These are phyloP conservation scores for Boletus vermiculosoides DNA, from an alignment of 768 basidiomycete species.

Conservation along the genomic window DNA sequence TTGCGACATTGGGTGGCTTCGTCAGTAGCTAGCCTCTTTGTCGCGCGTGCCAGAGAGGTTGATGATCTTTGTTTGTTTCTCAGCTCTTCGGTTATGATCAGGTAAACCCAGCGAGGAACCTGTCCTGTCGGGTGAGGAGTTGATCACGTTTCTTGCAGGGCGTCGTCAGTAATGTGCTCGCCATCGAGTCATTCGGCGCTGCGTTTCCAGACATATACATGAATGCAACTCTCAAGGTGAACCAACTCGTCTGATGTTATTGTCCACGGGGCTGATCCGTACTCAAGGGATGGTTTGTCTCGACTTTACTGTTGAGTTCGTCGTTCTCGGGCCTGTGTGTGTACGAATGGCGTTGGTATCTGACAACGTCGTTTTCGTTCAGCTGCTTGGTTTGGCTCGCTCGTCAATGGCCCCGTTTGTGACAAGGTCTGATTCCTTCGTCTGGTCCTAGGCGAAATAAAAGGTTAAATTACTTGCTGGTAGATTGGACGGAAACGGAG, in stretches of 20 bases:
- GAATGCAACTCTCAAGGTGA: constrained; percentile 28
- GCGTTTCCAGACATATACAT: constrained; percentile 32
- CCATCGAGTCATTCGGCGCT: constrained; percentile 35
- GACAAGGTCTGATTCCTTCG: constrained; percentile 23
- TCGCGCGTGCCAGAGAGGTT: neutral
- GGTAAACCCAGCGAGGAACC: constrained; percentile 3
- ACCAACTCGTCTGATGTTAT: neutral
- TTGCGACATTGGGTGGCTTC: constrained; percentile 33
- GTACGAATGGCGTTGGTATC: neutral
- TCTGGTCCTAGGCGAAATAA: neutral
- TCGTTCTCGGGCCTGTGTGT: neutral
- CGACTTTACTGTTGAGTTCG: constrained; percentile 29
- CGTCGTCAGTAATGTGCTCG: constrained; percentile 34
- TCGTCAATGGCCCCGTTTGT: constrained; percentile 31
- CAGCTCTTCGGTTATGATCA: constrained; percentile 36
- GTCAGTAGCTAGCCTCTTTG: constrained; percentile 16
- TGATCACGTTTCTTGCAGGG: constrained; percentile 19
- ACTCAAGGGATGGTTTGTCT: constrained; percentile 33
- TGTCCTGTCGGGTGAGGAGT: neutral
- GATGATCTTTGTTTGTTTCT: neutral
- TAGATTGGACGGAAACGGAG: constrained; percentile 31
- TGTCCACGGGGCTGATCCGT: neutral
- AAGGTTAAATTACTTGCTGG: neutral
- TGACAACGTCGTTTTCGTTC: constrained; percentile 5
- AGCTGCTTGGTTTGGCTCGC: constrained; percentile 34